Percentiles rank a stretch among this genome's conserved stretches.
Conservation (phyloP, 768 basidiomycete genomes). For the Clavulina sp. region DNA sequence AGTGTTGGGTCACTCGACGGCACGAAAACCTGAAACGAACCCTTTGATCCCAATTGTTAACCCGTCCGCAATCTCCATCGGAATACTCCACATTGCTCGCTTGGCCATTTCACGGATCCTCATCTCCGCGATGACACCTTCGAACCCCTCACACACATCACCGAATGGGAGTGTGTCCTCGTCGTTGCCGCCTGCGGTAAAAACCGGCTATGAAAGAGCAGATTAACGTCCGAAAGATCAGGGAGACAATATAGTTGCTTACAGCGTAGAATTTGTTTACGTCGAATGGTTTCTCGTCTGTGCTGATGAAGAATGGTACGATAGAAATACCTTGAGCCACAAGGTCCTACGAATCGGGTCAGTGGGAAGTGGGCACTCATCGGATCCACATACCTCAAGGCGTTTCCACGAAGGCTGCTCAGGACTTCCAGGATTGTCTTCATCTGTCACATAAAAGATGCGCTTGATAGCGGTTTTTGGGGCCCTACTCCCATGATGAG, state of each 20-base stretch:
- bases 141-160: slow-evolving; percentile 42
- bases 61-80: slow-evolving; percentile 57
- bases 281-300: slow-evolving; percentile 48
- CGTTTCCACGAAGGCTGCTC: background rate
- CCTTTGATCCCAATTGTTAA: slow-evolving; percentile 71
- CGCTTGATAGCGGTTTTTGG: slow-evolving; percentile 83
- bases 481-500: slow-evolving; percentile 29
- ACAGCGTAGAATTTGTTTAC: slow-evolving; percentile 65
- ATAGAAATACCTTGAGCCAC: slow-evolving; percentile 59
- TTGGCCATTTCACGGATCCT: slow-evolving; percentile 69
- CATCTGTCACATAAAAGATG: slow-evolving; percentile 84
- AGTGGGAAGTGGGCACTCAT: background rate
- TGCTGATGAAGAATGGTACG: slow-evolving; percentile 81
- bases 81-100: slow-evolving; percentile 63
- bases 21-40: slow-evolving; percentile 26
- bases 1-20: background rate
- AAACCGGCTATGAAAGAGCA: slow-evolving; percentile 31
- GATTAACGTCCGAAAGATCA: background rate
- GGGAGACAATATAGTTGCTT: slow-evolving; percentile 12
- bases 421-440: slow-evolving; percentile 41
- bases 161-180: slow-evolving; percentile 38
- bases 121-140: slow-evolving; percentile 31
- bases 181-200: slow-evolving; percentile 30
- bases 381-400: background rate
- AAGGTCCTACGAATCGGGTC: slow-evolving; percentile 40